phyloP scores from a whole-genome alignment of 768 basidiomycete genomes.

The Termitomyces sp. region DNA sequence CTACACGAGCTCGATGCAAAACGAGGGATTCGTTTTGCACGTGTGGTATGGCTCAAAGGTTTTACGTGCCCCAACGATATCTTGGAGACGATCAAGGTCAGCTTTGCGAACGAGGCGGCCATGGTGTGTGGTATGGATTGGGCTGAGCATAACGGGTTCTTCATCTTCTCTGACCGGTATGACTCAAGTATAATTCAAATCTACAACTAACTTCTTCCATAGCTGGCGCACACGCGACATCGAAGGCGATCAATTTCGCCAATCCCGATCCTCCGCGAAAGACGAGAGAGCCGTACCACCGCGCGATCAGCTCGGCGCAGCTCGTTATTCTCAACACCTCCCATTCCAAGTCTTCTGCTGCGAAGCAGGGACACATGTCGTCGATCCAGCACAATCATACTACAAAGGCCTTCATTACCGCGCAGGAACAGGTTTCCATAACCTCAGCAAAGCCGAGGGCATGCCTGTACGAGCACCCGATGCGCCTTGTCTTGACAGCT shows the following conservation, averaged over 20 bases:
- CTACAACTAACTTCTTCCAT: not conserved
- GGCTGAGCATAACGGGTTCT: constrained; percentile 96
- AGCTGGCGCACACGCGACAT: constrained; percentile 99
- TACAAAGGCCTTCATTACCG: constrained; percentile 89
- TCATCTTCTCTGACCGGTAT: constrained; percentile 96
- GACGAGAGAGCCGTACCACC: constrained; percentile 84
- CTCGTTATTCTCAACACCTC: constrained; percentile 85
- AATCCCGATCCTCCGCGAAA: constrained; percentile 91
- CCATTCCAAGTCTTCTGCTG: constrained; percentile 99
- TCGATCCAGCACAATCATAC: constrained; percentile 95
- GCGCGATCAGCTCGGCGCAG: constrained; percentile 76
- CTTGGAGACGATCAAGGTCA: constrained; percentile 90
- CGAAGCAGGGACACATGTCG: constrained; percentile 95
- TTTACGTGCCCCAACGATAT: constrained; percentile 99
- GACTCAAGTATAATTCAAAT: constrained; percentile 21
- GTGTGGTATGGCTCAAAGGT: constrained; percentile 97
- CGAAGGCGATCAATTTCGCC: constrained; percentile 96
- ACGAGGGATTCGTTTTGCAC: constrained; percentile 77
- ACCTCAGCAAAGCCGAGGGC: constrained; percentile 62
- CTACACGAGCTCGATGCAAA: constrained; percentile 76
- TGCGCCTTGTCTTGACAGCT: constrained; percentile 90
- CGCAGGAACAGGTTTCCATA: constrained; percentile 77
- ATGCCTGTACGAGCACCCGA: constrained; percentile 64
- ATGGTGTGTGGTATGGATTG: constrained; percentile 99
- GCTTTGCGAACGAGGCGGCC: constrained; percentile 86